phyloP scores from a whole-genome alignment of 2,329 filamentous ascomycete species.

The Alternaria postmessia region DNA sequence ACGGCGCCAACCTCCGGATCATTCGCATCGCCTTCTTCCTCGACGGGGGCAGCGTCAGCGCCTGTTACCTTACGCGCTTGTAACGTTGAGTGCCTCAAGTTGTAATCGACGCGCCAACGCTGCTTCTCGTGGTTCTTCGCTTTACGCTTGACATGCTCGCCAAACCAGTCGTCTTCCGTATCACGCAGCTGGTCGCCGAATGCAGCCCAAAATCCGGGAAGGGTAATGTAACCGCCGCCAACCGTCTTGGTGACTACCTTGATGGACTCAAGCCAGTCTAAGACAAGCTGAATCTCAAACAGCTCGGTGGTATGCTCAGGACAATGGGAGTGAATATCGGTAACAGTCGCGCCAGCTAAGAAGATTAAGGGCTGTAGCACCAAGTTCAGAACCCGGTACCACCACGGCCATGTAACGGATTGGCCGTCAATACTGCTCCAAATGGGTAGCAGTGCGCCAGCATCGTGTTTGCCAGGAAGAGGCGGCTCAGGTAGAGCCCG shows the following conservation, averaged over 20 bases:
- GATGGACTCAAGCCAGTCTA: constrained; percentile 41
- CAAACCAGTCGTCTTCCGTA: constrained; percentile 41
- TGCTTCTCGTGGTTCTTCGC: constrained; percentile 28
- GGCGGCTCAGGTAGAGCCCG: constrained; percentile 35
- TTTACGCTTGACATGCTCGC: constrained; percentile 40
- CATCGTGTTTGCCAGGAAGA: constrained; percentile 34
- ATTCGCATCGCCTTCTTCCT: constrained; percentile 1
- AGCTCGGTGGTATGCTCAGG: constrained; percentile 36
- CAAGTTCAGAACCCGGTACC: constrained; percentile 70
- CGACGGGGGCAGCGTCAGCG: background rate
- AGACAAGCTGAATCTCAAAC: constrained; percentile 45
- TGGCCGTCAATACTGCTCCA: constrained; percentile 76
- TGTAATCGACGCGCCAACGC: constrained; percentile 35
- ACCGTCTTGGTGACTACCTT: constrained; percentile 31
- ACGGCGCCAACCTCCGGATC: background rate
- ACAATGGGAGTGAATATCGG: constrained; percentile 59
- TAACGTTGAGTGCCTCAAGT: constrained; percentile 27
- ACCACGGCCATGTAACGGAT: constrained; percentile 63
- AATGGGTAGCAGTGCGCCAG: constrained; percentile 66
- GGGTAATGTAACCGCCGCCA: constrained; percentile 32
- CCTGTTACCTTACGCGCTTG: constrained; percentile 7
- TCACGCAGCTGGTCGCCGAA: constrained; percentile 44
- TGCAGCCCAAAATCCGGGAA: constrained; percentile 39
- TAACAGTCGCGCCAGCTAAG: constrained; percentile 64
- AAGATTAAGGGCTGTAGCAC: constrained; percentile 70